Evolutionary conservation across 306 rosid genomes (phyloP), one percentile per base, ranked within the genome.

Genomic region (Quercus cerris): DNA sequence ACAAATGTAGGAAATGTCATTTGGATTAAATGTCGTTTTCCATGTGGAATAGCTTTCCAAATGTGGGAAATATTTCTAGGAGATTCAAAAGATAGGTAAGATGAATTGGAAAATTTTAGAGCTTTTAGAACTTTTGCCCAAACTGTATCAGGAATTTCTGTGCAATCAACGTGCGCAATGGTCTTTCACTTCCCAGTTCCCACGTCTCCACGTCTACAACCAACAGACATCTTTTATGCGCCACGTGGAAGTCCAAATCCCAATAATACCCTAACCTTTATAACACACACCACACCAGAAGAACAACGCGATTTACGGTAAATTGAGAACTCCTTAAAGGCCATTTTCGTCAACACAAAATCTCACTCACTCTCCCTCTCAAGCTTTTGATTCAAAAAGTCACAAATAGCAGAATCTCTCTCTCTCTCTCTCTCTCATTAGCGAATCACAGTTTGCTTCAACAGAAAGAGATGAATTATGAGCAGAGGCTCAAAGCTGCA

Each of bases 401-500:
- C 70, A 41, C 76, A 38, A 35, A 62, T 49, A 54, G 10, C 46
- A n/a, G 52, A 13, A 23, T 77, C 31, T 5, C 3, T 27, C 68
- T 56, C 71, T 41, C 17, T 56, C n/a, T n/a, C n/a, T n/a, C n/a
- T n/a, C 2, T 3, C 25, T 13, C 46, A 38, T 38, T 11, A 38
- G 46, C 10, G 46, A 38, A 0, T 38, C 46, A 8, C 11, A 8
- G 46, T 38, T 38, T 38, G 41, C 0, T 13, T 49, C 52, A 30
- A 31, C 63, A 31, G 70, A 67, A 81, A 80, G 82, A 81, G 77
- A 86, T 90, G 84, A 84, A 73, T 75, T 94, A 93, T 85, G 85
- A 87, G 81, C 84, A 82, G 85, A 84, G 90, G 83, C 88, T 94
- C 49, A 88, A 87, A 74, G 86, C 80, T 18, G 95, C 88, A 0